Base-by-base conservation (phyloP, 164 flowering plant species). In the Paratinospora sagittata region DNA sequence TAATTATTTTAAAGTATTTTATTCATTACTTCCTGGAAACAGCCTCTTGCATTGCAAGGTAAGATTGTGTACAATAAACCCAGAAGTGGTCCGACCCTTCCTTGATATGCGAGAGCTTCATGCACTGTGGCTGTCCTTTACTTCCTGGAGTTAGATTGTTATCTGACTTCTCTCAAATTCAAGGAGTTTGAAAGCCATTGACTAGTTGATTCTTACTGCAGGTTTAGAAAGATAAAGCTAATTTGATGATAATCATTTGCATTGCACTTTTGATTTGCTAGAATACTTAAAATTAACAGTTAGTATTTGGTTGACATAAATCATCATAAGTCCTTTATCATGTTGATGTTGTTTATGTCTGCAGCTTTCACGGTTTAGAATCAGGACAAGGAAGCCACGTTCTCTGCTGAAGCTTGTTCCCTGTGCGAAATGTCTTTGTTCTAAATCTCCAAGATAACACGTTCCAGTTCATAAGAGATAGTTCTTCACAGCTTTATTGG, bases 311-410 rank as follows among this genome's bases (percentile, higher is more conserved):
- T 69, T 39, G 39, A 61, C 39, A 9, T 19, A 34, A 66, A 55
- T 27, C 30, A 49, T 64, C n/a, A 52, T 52, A 52, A 52, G 6
- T 52, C 19, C 58, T 16, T 52, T 52, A 52, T 52, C 58, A 19
- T 52, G 58, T 16, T 52, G 58, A 21, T 5, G 21, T 16, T 52
- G 58, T 52, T 41, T 65, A 3, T 74, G 33, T 72, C 55, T 67
- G 65, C 81, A 81, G 83, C 75, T 81, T 52, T 75, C 83, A 65
- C 79, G 65, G 67, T 77, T 72, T 60, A 75, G 78, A 45, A 49
- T 63, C 55, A 71, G 77, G 68, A 66, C 77, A 19, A 63, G 79
- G 72, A 76, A 72, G 33, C 66, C 81, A 36, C 81, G 79, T 24
- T 76, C 78, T 52, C 72, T 81, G 27, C 41, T 76, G 66, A 78